Evolutionary conservation across 305 asterid species (phyloP).

Genomic region (Vinca major): DNA sequence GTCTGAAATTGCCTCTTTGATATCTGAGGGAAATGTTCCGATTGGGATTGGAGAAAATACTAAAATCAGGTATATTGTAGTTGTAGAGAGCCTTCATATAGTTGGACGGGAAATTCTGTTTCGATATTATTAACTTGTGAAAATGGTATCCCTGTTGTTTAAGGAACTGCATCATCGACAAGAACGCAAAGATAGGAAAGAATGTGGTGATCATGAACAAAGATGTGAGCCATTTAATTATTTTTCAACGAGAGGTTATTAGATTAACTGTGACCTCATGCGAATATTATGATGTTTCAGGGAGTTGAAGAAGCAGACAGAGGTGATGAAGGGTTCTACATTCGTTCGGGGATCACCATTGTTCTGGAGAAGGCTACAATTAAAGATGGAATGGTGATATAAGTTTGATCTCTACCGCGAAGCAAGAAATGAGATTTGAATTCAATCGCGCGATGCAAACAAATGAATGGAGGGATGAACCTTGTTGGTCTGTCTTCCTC

Average conservation of each 20-base stretch:
- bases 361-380: conserved; percentile 74
- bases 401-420: conserved; percentile 3
- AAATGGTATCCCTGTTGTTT: neutral
- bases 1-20: conserved; percentile 75
- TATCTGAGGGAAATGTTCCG: conserved; percentile 83
- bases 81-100: neutral
- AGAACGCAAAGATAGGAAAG: conserved; percentile 81
- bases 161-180: conserved; percentile 91
- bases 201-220: conserved; percentile 74
- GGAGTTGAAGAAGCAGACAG: conserved; percentile 78
- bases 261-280: neutral
- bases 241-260: neutral
- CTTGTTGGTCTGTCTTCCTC: neutral
- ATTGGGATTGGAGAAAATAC: conserved; percentile 21
- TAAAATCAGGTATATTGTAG: conserved; percentile 49
- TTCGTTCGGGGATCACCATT: conserved; percentile 66
- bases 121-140: conserved; percentile 1
- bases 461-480: neutral
- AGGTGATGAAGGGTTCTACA: conserved; percentile 70
- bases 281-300: conserved; percentile 20
- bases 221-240: conserved; percentile 45
- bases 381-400: conserved; percentile 62
- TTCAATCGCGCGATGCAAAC: too few species aligned
- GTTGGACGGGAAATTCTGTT: neutral
- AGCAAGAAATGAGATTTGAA: neutral